A percentile compares a stretch with the other conserved stretches of the same genome.
Conservation (phyloP, 805 yeast species). For the Torulaspora maleeae region DNA sequence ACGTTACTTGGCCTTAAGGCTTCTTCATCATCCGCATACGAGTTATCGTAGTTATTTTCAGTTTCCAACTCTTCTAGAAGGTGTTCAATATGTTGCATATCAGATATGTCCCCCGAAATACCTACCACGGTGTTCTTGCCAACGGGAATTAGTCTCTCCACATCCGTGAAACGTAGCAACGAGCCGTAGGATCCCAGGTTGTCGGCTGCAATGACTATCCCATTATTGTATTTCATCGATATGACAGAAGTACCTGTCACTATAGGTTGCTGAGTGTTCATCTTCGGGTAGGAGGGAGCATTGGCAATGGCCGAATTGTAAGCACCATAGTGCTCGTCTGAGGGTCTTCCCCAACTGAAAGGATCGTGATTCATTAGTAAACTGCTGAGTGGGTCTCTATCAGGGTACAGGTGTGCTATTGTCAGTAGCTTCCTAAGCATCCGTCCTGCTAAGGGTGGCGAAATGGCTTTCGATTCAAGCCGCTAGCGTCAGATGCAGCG, state of each 20-base stretch:
- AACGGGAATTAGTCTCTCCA: constrained; percentile 79
- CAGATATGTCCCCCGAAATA: constrained; percentile 89
- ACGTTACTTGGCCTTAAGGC: constrained; percentile 77
- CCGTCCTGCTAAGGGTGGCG: constrained; percentile 9
- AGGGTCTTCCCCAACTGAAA: constrained; percentile 91
- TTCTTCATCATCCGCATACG: constrained; percentile 45
- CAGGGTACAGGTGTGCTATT: neutral
- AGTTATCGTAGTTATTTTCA: constrained; percentile 71
- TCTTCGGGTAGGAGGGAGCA: constrained; percentile 61
- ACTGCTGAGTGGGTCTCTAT: neutral
- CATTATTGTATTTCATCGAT: constrained; percentile 84
- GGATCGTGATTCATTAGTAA: constrained; percentile 88
- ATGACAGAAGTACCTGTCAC: constrained; percentile 96
- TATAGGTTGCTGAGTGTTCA: constrained; percentile 90
- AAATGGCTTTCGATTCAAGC: constrained; percentile 2
- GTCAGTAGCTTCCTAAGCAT: neutral
- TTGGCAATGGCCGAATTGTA: constrained; percentile 73
- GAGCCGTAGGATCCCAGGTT: constrained; percentile 92
- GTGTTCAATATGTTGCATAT: constrained; percentile 77
- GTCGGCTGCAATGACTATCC: constrained; percentile 93
- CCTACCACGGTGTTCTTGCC: constrained; percentile 90
- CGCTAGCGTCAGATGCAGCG: neutral
- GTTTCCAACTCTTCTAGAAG: constrained; percentile 72
- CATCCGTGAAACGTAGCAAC: constrained; percentile 74
- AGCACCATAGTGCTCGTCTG: constrained; percentile 71